Evolutionary conservation across 768 basidiomycete genomes (phyloP), one percentile per base, ranked within the genome.

Genomic region (Strobilomyces confusus): DNA sequence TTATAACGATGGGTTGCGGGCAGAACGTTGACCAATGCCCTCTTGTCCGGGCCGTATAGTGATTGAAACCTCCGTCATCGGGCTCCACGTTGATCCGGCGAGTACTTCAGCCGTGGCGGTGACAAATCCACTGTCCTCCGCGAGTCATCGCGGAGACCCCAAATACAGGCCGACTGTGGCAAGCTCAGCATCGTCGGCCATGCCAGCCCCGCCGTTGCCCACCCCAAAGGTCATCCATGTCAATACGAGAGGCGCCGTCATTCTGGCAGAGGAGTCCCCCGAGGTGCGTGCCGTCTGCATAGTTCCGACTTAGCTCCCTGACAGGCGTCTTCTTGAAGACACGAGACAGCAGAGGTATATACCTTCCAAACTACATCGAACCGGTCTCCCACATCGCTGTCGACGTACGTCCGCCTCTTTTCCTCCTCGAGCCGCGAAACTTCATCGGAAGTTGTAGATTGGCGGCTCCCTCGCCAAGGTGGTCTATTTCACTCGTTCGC

Each of bases 381-480:
- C 92, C 92, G 22, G 87, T 99, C 15, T 97, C 94, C 19, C 94
- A 98, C 68, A 94, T 98, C 51, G 97, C 97, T 4, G 86, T 99
- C 51, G 95, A 99, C 68, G 95, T 95, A 68, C 75, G 93, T 82
- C 4, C 25, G 11, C 42, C 44, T 14, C 14, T 38, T 5, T n/a
- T 14, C 33, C 48, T 38, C 19, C 17, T 55, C 42, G 41, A 47
- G 44, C 15, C 9, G 23, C 33, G n/a, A 30, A 36, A 36, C 6
- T 14, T 56, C 26, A 60, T 32, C 14, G 53, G 37, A 32, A 23
- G 38, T 43, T 63, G 49, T 63, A 98, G 95, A 88, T 98, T 67
- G 97, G 97, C 25, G 97, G 97, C 40, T 97, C 95, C 13, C 75
- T 99, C 14, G 95, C 95, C 56, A 99, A 99, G 72, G 91, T 99